Base-by-base conservation (phyloP, 495 filamentous ascomycete genomes). In the Aspergillus diversus region DNA sequence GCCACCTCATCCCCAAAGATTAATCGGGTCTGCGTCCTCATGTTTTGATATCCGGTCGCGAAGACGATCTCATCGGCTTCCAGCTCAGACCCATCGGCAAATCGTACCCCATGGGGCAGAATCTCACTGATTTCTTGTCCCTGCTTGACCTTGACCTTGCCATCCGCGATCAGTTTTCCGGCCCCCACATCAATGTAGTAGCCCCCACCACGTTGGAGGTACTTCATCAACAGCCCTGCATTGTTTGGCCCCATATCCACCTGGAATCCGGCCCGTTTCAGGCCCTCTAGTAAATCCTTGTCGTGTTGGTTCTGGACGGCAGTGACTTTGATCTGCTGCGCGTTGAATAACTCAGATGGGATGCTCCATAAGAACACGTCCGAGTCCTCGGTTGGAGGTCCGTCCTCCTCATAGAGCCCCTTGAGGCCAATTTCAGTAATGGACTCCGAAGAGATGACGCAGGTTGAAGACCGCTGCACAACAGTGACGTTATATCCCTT, bases 401-500 rank as follows among this genome's bases (percentile, higher is more conserved):
- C 84, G 33, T 72, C 77, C 66, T 92, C 90, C 16, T 83, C 81
- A 67, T 92, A 96, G 0, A 89, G 65, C 0, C 80, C 82, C 13
- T 72, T 82, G n/a, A 89, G 69, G 3, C 81, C 63, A 43, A 89
- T 80, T 12, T 84, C 75, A 15, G 81, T 68, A 8, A 83, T 82
- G 0, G 81, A 78, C 5, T 86, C 72, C 13, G 82, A 85, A 0
- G 84, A 83, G 7, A 93, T 74, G 37, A 96, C 87, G 57, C 81
- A 87, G 0, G 92, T 94, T 13, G 86, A 86, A 1, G 87, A 89
- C 16, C 92, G 85, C 77, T 96, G 92, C 11, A 96, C 78, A 68
- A 96, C 86, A 8, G 91, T 94, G n/a, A 93, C 89, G n/a, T 89
- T 81, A 65, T 90, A 90, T 2, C 92, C 92, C 46, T 90, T 87